phyloP scores from a whole-genome alignment of 148 eudicot genomes.

The Salicornia ramosissima region DNA sequence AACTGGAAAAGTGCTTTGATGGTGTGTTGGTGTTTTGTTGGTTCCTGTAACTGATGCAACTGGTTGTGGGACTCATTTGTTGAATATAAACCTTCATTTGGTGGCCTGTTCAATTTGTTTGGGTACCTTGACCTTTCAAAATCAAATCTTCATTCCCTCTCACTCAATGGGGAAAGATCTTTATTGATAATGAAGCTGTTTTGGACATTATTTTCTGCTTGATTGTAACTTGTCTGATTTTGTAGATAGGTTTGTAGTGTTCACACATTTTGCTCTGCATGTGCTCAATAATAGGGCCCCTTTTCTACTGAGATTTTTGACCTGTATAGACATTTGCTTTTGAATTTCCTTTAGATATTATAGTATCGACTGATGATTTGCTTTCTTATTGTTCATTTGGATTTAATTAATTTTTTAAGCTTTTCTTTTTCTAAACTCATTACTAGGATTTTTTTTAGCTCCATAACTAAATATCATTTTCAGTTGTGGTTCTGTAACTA shows the following conservation, averaged over 20 bases:
- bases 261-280: no score
- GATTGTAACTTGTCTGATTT: not conserved
- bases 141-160: no score
- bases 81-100: not conserved
- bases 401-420: no score
- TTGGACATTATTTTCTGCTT: not conserved
- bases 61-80: not conserved
- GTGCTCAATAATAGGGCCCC: not conserved
- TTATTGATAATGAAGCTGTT: not conserved
- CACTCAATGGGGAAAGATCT: not conserved
- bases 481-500: not conserved
- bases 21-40: no score
- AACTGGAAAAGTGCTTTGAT: no score
- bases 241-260: not conserved
- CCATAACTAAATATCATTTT: not conserved
- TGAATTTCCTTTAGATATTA: no score
- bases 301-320: not conserved
- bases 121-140: not conserved
- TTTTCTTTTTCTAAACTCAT: no score
- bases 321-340: no score
- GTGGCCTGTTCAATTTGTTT: not conserved
- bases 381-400: no score
- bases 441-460: no score
- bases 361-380: no score
- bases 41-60: not conserved